Percentiles rank a stretch among this genome's conserved stretches.
Evolutionary conservation across 2,329 filamentous ascomycete genomes (phyloP).

Genomic region (Stenocarpella maydis): DNA sequence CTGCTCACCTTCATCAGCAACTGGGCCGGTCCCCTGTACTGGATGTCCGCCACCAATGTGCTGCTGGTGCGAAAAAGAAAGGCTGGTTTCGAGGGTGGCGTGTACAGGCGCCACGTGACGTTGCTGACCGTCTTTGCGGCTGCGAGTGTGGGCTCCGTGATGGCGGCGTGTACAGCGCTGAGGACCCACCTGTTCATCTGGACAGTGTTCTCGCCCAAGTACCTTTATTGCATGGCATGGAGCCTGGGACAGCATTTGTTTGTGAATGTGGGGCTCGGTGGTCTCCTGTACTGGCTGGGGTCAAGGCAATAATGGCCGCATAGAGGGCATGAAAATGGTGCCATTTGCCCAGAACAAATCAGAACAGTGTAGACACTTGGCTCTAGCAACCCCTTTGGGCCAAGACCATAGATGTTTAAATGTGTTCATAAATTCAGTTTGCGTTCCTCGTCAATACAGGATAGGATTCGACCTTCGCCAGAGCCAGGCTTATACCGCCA

Average conservation of each 20-base stretch:
- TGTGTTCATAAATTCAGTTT: conserved; percentile 28
- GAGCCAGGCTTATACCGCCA: background rate
- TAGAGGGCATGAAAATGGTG: background rate
- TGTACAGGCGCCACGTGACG: conserved; percentile 62
- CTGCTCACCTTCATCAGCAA: conserved; percentile 86
- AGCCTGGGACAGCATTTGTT: conserved; percentile 80
- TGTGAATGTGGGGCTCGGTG: conserved; percentile 72
- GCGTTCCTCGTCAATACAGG: conserved; percentile 23
- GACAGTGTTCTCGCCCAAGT: conserved; percentile 98
- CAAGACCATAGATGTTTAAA: background rate
- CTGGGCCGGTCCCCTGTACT: conserved; percentile 92
- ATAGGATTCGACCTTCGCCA: background rate
- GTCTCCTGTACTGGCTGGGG: conserved; percentile 64
- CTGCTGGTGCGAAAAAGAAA: conserved; percentile 58
- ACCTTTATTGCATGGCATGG: conserved; percentile 92
- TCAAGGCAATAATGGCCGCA: conserved; percentile 30
- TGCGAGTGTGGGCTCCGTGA: conserved; percentile 73
- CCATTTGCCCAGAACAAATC: background rate
- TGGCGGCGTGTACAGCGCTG: conserved; percentile 85
- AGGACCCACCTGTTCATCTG: conserved; percentile 95
- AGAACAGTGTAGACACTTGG: background rate
- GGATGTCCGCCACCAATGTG: conserved; percentile 72
- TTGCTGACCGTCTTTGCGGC: conserved; percentile 76
- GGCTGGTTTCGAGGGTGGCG: conserved; percentile 38
- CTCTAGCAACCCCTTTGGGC: too few relatives aligned